phyloP scores from a whole-genome alignment of 2,329 filamentous ascomycete species.

The Colletotrichum neosansevieriae region DNA sequence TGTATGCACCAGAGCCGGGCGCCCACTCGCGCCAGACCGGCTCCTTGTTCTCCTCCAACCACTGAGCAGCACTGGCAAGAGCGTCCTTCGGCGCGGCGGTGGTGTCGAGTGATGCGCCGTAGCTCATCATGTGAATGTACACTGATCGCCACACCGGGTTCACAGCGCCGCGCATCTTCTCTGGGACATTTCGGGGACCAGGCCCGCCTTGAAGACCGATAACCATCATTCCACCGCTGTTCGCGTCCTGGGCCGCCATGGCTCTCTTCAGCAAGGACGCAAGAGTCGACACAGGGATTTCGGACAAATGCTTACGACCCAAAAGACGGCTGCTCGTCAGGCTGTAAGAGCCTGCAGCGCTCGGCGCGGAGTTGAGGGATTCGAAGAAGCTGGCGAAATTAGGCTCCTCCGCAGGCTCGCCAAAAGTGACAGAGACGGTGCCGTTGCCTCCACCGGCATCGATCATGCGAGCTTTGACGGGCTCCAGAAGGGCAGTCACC shows the following conservation, averaged over 20 bases:
- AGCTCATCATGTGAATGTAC: constrained; percentile 50
- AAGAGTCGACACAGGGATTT: constrained; percentile 16
- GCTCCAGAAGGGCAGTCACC: neutral
- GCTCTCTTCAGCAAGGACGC: constrained; percentile 27
- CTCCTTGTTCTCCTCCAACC: constrained; percentile 46
- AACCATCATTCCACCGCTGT: constrained; percentile 16
- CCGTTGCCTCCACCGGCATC: constrained; percentile 20
- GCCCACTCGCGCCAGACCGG: constrained; percentile 45
- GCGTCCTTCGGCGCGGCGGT: constrained; percentile 42
- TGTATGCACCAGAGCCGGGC: constrained; percentile 45
- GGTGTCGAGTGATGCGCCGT: constrained; percentile 15
- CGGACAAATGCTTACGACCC: constrained; percentile 38
- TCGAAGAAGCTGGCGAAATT: constrained; percentile 31
- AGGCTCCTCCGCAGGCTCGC: constrained; percentile 3
- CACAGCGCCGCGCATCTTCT: constrained; percentile 44
- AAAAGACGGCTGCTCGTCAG: constrained; percentile 37
- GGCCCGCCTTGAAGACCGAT: constrained; percentile 38
- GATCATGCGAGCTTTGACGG: constrained; percentile 19
- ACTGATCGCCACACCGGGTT: constrained; percentile 60
- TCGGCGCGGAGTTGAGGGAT: constrained; percentile 11
- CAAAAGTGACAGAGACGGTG: constrained; percentile 19
- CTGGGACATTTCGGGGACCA: constrained; percentile 24
- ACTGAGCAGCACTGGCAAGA: constrained; percentile 42
- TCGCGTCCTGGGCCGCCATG: neutral
- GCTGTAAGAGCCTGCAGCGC: constrained; percentile 1